Conservation (phyloP, 441 rosid genomes). For the Kokia cookei region DNA sequence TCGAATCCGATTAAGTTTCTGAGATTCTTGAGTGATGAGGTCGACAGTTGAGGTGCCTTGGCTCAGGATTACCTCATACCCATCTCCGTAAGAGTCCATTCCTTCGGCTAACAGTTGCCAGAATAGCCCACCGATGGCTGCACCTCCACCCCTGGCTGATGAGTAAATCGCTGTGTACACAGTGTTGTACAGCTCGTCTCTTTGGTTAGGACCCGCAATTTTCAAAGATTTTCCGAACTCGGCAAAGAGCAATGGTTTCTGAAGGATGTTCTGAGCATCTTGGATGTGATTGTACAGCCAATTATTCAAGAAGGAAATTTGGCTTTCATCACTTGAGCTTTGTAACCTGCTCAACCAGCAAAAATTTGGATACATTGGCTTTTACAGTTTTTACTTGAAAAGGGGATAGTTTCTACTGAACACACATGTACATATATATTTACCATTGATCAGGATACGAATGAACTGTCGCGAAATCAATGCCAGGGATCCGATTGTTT, state of each 20-base stretch:
- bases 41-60: slow-evolving; percentile 42
- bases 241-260: slow-evolving; percentile 51
- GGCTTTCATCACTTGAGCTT: slow-evolving; percentile 29
- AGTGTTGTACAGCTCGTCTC: slow-evolving; percentile 47
- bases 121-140: slow-evolving; percentile 53
- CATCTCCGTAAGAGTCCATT: slow-evolving; percentile 58
- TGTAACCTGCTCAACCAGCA: slow-evolving; percentile 37
- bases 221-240: slow-evolving; percentile 58
- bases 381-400: no score
- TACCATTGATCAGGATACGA: slow-evolving; percentile 78
- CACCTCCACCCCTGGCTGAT: slow-evolving; percentile 56
- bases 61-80: slow-evolving; percentile 50
- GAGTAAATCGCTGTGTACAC: slow-evolving; percentile 49
- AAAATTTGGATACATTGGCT: neutral
- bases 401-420: neutral
- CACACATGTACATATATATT: neutral
- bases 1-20: slow-evolving; percentile 42
- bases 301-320: slow-evolving; percentile 35
- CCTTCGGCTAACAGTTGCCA: slow-evolving; percentile 65
- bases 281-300: slow-evolving; percentile 53
- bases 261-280: slow-evolving; percentile 55
- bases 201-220: slow-evolving; percentile 31
- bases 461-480: slow-evolving; percentile 63
- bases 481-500: slow-evolving; percentile 44
- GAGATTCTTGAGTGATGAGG: slow-evolving; percentile 49